A percentile compares a stretch with the other conserved stretches of the same genome.
Evolutionary conservation across 352 stramenopile genomes (phyloP).

Genomic region (Pythium monospermum): DNA sequence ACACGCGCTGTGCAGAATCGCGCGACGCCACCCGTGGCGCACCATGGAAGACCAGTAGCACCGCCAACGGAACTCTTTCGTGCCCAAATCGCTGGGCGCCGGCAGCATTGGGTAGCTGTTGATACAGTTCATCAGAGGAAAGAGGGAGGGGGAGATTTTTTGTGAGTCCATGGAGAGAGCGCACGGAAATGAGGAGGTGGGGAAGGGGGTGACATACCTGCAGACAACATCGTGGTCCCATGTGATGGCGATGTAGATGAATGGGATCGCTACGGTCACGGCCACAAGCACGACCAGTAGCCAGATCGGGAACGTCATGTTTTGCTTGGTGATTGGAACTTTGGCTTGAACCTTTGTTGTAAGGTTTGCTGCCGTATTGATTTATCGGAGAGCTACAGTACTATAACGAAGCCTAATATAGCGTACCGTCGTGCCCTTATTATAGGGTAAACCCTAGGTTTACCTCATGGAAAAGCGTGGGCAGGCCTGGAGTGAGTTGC

Average conservation of each 20-base stretch:
- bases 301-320: slow-evolving; percentile 25
- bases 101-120: slow-evolving; percentile 53
- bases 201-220: slow-evolving; percentile 29
- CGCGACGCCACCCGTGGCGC: slow-evolving; percentile 45
- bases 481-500: too few species aligned
- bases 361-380: too few species aligned
- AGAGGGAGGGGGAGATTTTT: too few species aligned
- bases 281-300: slow-evolving; percentile 43
- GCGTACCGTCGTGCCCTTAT: too few species aligned
- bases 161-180: too few species aligned
- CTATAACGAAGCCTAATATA: too few species aligned
- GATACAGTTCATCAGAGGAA: too few species aligned
- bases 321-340: background rate
- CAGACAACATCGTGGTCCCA: slow-evolving; percentile 76
- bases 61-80: slow-evolving; percentile 74
- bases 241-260: slow-evolving; percentile 63
- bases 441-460: too few species aligned
- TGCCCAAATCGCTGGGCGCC: slow-evolving; percentile 65
- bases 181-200: too few species aligned
- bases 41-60: slow-evolving; percentile 61
- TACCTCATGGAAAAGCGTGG: too few species aligned
- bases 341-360: too few species aligned
- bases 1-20: slow-evolving; percentile 50
- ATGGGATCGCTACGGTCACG: slow-evolving; percentile 46
- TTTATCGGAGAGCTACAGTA: too few species aligned